Base-by-base conservation (phyloP, 768 basidiomycete species). In the Tylopilus cervinicoccineus region DNA sequence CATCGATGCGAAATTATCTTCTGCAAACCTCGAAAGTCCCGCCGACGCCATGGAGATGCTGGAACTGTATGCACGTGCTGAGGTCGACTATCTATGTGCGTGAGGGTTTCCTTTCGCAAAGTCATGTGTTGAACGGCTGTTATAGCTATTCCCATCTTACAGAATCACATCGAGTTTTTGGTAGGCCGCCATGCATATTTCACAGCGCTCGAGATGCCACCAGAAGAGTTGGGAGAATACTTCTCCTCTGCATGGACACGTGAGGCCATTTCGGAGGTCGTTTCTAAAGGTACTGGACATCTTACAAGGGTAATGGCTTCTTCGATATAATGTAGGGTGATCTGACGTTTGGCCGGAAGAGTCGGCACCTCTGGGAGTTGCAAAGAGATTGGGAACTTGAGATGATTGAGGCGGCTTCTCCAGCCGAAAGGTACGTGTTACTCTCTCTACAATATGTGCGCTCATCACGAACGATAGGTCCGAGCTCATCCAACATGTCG, bases 41-140 rank as follows among this genome's bases (percentile, higher is more conserved):
- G 70, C 76, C 38, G 80, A 78, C 8, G 69, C 79, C 19, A 56
- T 76, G 37, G 80, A 81, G 38, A 59, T 91, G 33, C 64, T 89
- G 49, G 72, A 74, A 14, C 57, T 86, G 32, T 92, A 84, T 62
- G 67, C 71, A 32, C 76, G 75, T 29, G 89, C 91, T 19, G 85
- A 85, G 57, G 68, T 63, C 10, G 91, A 93, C 58, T 92, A 91
- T 64, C 64, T 92, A 29, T 92, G 91, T 92, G 64, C 60, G 88
- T 75, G 26, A 38, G 43, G 42, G 37, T 43, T 28, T 45, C n/a
- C 38, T 42, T 38, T 32, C 29, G 12, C 28, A 48, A 48, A 42
- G 26, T 22, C 55, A 40, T 57, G 26, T 58, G 48, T 43, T 62
- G 46, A 62, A 42, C 50, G 32, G 45, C n/a, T 12, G 43, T 49